phyloP scores from a whole-genome alignment of 805 yeast genomes.

The Zygosaccharomyces gambellarensis region DNA sequence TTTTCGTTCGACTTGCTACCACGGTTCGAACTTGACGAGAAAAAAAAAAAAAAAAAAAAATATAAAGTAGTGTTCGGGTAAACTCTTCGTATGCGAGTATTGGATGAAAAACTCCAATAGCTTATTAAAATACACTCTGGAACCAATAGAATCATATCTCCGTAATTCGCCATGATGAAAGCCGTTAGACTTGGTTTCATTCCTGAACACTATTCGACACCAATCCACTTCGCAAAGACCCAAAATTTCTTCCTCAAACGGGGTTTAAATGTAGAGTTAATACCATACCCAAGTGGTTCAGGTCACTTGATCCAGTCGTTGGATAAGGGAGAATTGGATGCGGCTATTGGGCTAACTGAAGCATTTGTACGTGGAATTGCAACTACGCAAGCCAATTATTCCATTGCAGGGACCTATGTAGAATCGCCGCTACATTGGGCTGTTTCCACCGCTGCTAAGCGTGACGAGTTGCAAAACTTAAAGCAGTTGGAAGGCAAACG shows the following conservation, averaged over 20 bases:
- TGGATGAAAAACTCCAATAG: not conserved
- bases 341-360: constrained; percentile 87
- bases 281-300: constrained; percentile 79
- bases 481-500: constrained; percentile 53
- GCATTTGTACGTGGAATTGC: constrained; percentile 83
- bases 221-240: constrained; percentile 63
- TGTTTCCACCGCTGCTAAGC: constrained; percentile 64
- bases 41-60: constrained; percentile 1
- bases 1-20: not conserved
- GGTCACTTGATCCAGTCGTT: constrained; percentile 80
- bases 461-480: constrained; percentile 50
- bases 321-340: constrained; percentile 57
- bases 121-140: too few relatives aligned
- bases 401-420: constrained; percentile 77
- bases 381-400: constrained; percentile 40
- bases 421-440: constrained; percentile 89
- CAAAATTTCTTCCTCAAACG: constrained; percentile 50
- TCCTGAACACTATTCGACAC: constrained; percentile 91
- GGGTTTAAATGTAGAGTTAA: constrained; percentile 52
- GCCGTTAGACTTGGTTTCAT: constrained; percentile 65
- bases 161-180: constrained; percentile 12
- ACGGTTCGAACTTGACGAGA: not conserved
- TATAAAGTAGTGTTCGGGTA: not conserved
- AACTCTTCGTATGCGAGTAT: not conserved
- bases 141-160: not conserved